Evolutionary conservation across 2,329 filamentous ascomycete species (phyloP), one percentile per base, ranked within the genome.

Genomic region (Ophiognomonia clavigignenti-juglandacearum): DNA sequence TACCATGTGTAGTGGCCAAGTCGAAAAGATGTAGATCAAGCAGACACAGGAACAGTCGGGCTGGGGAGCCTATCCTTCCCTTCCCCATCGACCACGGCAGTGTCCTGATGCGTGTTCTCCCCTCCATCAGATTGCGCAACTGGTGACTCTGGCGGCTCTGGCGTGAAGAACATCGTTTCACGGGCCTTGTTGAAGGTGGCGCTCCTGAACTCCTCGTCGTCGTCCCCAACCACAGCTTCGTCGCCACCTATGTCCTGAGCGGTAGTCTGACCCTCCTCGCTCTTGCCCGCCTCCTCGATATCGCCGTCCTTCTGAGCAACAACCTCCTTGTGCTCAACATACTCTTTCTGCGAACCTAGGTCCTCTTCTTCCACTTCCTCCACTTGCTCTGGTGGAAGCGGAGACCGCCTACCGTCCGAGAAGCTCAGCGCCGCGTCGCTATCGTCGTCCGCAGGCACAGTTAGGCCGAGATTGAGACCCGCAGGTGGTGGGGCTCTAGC

Each of bases 381-480:
- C 59, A 67, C 39, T 75, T 74, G 29, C 77, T 50, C 71, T 0
- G 71, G 73, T 9, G 77, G 73, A 16, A 82, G 62, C 1, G 79
- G 78, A 14, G 78, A 78, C 45, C 72, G 69, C 22, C 72, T 67
- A 2, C 77, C 79, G 14, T 83, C 81, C 0, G 78, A 82, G 51
- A 80, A 75, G 59, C 78, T 83, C 14, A 78, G 58, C 1, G 78
- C 80, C 4, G 70, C 72, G 51, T 83, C 80, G 52, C 78, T 82
- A 53, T 82, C 80, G 9, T 77, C 77, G 47, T 80, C 78, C 2
- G 73, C 78, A 3, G 73, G 74, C 23, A 76, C 64, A 1, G 65
- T 64, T 27, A 78, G 61, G 45, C 62, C 64, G 26, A 76, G 65
- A 2, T 65, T 64, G 27, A 78, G 61, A 14, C 43, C 47, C 1